Evolutionary conservation across 352 stramenopile genomes (phyloP).

Genomic region (Albugo laibachii): DNA sequence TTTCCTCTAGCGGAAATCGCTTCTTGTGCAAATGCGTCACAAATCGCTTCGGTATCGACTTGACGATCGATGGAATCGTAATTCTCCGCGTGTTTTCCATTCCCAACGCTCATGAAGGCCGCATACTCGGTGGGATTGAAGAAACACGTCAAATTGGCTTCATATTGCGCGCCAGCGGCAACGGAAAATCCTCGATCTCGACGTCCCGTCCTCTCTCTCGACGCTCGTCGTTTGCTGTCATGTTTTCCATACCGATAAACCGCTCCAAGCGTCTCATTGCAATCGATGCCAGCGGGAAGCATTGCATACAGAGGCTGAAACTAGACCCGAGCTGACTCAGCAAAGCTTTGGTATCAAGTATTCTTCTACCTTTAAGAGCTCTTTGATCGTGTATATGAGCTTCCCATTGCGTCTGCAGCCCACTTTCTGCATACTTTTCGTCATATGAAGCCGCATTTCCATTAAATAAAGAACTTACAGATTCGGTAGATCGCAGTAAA

Average conservation of each 20-base stretch:
- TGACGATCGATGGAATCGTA: not conserved
- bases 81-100: not conserved
- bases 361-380: conserved; percentile 27
- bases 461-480: not conserved
- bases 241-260: conserved; percentile 10
- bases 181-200: conserved; percentile 1
- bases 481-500: conserved; percentile 12
- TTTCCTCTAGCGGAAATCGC: conserved; percentile 1
- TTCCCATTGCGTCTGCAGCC: conserved; percentile 4
- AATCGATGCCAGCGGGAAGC: conserved; percentile 40
- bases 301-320: conserved; percentile 51
- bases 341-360: no score
- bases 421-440: conserved; percentile 4
- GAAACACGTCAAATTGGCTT: conserved; percentile 47
- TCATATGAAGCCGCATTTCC: not conserved
- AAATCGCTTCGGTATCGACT: no score
- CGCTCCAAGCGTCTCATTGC: conserved; percentile 19
- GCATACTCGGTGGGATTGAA: conserved; percentile 66
- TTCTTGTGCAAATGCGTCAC: conserved; percentile 1
- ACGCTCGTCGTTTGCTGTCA: conserved; percentile 20
- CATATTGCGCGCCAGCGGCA: conserved; percentile 26
- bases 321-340: conserved; percentile 10
- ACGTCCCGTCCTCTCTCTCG: conserved; percentile 24
- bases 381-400: conserved; percentile 34
- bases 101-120: conserved; percentile 10